These are phyloP conservation scores for Trametes hirsuta DNA, from an alignment of 1,284 basidiomycete genomes.

Conservation along the genomic window DNA sequence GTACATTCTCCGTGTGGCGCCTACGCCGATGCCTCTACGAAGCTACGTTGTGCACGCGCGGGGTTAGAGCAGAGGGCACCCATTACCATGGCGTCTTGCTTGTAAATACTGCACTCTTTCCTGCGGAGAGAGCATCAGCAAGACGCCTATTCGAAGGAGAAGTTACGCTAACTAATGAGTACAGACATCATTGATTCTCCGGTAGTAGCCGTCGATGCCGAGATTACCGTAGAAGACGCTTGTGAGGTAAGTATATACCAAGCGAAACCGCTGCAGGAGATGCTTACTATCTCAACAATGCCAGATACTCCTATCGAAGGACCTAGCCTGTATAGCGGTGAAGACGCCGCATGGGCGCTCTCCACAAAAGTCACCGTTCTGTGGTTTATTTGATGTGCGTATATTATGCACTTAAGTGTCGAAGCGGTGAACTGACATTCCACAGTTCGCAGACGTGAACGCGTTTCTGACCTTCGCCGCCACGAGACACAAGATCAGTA, in stretches of 20 bases:
- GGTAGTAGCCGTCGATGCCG: conserved; percentile 63
- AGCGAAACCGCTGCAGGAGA: not conserved
- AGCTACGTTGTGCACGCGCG: no score
- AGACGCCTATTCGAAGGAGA: no score
- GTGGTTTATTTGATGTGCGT: conserved; percentile 77
- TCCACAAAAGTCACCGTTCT: conserved; percentile 40
- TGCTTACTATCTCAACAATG: not conserved
- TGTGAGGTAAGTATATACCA: conserved; percentile 61
- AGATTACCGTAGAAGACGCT: conserved; percentile 75
- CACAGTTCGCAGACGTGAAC: conserved; percentile 79
- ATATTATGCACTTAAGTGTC: no score
- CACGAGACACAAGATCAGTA: conserved; percentile 65
- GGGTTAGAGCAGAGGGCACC: no score
- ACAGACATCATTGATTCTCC: conserved; percentile 68
- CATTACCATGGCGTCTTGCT: no score
- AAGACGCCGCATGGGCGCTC: conserved; percentile 41
- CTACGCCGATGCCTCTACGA: not conserved
- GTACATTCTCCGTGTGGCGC: not conserved
- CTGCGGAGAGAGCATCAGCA: no score
- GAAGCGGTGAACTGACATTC: not conserved
- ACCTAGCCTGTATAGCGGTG: conserved; percentile 66
- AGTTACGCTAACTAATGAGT: not conserved
- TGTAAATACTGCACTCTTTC: no score
- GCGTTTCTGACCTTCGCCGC: conserved; percentile 80
- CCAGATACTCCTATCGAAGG: conserved; percentile 64